Percentiles rank a stretch among this genome's conserved stretches.
phyloP scores from a whole-genome alignment of 2,329 filamentous ascomycete species.

The Fusarium sp. region DNA sequence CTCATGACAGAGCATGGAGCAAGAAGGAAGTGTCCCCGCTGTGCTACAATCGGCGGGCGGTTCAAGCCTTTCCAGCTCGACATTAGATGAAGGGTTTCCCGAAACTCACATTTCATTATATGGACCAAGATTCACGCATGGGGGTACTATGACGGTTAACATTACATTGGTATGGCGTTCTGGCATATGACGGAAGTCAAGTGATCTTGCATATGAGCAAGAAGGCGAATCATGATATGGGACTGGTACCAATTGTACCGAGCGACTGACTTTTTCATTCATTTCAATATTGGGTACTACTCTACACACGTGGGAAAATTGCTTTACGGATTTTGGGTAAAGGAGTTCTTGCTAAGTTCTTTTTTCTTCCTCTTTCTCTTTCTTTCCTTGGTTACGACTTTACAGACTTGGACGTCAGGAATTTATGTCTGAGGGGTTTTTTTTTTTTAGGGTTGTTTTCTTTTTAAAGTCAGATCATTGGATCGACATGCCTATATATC shows the following conservation, averaged over 20 bases:
- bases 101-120: conserved; percentile 33
- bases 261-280: conserved; percentile 32
- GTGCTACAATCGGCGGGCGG: conserved; percentile 80
- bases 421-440: background rate
- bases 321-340: conserved; percentile 37
- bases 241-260: conserved; percentile 24
- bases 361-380: background rate
- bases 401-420: conserved; percentile 15
- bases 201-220: conserved; percentile 34
- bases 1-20: conserved; percentile 81
- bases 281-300: conserved; percentile 25
- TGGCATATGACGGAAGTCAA: conserved; percentile 40
- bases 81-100: conserved; percentile 67
- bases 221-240: conserved; percentile 35
- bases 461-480: conserved; percentile 7
- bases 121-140: conserved; percentile 14
- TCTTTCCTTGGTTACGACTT: conserved; percentile 22
- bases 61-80: conserved; percentile 90
- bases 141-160: conserved; percentile 27
- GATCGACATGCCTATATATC: conserved; percentile 12
- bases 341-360: conserved; percentile 42
- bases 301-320: conserved; percentile 26
- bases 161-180: conserved; percentile 44
- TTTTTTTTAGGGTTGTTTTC: background rate
- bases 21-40: conserved; percentile 80